A percentile compares a stretch with the other conserved stretches of the same genome.
These are phyloP conservation scores for Chaetomiaceae sp. DNA, from an alignment of 2,329 filamentous ascomycete genomes.

Conservation along the genomic window DNA sequence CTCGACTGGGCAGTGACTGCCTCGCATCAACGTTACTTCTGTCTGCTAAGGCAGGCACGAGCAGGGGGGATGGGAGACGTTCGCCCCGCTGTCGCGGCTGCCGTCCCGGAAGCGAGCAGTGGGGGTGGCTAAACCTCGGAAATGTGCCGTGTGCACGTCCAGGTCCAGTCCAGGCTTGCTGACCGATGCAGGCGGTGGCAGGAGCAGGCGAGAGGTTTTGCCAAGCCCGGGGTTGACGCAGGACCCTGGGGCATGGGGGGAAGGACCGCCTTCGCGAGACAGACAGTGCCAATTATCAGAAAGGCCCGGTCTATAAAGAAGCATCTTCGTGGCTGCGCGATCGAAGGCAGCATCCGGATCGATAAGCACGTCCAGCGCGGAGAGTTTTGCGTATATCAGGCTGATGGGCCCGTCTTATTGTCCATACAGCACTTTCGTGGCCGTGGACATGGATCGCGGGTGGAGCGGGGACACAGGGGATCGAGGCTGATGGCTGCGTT, in stretches of 20 bases:
- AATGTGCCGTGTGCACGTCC: conserved; percentile 6
- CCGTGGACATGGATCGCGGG: too few species aligned
- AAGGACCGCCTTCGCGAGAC: background rate
- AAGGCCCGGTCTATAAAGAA: too few species aligned
- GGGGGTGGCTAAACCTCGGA: conserved; percentile 14
- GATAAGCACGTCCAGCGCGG: too few species aligned
- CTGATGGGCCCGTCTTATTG: too few species aligned
- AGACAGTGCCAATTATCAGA: background rate
- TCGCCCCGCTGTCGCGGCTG: background rate
- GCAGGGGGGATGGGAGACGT: conserved; percentile 6
- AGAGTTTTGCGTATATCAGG: too few species aligned
- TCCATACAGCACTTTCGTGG: too few species aligned
- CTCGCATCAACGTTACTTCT: too few species aligned
- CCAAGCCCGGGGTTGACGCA: conserved; percentile 10
- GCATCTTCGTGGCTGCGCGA: too few species aligned
- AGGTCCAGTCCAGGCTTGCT: background rate
- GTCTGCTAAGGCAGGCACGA: too few species aligned
- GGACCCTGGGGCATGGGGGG: conserved; percentile 12
- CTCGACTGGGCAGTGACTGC: too few species aligned
- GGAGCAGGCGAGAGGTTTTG: background rate
- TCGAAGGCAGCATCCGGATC: too few species aligned
- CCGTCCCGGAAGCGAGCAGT: conserved; percentile 8
- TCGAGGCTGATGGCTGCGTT: background rate
- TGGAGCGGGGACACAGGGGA: too few species aligned
- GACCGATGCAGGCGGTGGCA: conserved; percentile 8